Conservation (phyloP, 2,329 filamentous ascomycete genomes). For the Graphilbum ipis-grandicollis region DNA sequence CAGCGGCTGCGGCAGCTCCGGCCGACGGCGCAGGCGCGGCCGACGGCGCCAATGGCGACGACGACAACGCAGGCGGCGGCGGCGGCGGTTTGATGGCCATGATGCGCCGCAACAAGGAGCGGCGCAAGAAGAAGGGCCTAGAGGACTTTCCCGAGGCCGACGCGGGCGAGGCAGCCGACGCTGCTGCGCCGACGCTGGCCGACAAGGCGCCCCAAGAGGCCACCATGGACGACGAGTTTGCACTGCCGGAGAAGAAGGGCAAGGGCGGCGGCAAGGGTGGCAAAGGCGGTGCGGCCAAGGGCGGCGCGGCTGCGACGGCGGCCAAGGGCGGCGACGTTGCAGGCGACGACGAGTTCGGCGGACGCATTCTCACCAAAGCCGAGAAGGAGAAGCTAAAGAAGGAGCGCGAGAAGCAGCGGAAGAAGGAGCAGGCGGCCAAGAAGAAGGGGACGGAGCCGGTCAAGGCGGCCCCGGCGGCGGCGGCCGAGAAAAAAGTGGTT, state of each 20-base stretch:
- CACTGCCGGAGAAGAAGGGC: conserved; percentile 58
- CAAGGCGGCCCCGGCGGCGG: conserved; percentile 30
- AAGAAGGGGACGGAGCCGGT: conserved; percentile 53
- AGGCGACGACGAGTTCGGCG: conserved; percentile 35
- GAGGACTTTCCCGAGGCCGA: conserved; percentile 54
- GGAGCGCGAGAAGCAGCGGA: conserved; percentile 93
- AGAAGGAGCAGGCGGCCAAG: conserved; percentile 89
- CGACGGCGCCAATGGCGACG: conserved; percentile 32
- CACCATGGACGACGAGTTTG: conserved; percentile 71
- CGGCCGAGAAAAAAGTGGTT: conserved; percentile 22
- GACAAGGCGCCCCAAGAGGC: conserved; percentile 68
- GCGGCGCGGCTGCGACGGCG: conserved; percentile 22
- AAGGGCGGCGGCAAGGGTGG: conserved; percentile 30
- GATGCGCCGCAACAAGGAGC: conserved; percentile 66
- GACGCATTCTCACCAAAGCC: conserved; percentile 79
- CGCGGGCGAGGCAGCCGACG: conserved; percentile 7
- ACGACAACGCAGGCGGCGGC: conserved; percentile 28
- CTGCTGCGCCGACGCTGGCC: conserved; percentile 28
- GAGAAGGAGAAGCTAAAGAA: conserved; percentile 98
- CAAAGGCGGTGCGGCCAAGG: conserved; percentile 17
- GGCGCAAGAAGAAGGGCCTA: conserved; percentile 77
- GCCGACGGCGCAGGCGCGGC: conserved; percentile 25
- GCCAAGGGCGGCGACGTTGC: conserved; percentile 25
- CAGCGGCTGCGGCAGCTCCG: conserved; percentile 28
- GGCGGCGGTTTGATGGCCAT: conserved; percentile 61